These are phyloP conservation scores for Volvox reticuliferus DNA, from an alignment of 139 green algal genomes.

Conservation along the genomic window DNA sequence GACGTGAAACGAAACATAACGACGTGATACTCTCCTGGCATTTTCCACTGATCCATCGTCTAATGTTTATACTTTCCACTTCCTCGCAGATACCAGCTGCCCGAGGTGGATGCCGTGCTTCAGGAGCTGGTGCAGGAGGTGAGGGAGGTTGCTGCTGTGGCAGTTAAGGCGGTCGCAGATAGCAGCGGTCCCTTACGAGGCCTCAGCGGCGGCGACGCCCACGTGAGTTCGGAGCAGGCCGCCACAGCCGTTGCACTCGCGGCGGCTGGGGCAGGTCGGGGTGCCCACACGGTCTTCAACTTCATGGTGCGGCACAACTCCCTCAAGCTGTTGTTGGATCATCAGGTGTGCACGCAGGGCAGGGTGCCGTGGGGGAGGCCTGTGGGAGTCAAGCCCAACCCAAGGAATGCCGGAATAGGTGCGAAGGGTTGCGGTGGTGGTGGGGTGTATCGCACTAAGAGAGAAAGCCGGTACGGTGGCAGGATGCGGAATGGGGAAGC, in stretches of 20 bases:
- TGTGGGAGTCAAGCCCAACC: too few relatives aligned
- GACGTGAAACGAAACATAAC: too few relatives aligned
- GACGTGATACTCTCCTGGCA: background rate
- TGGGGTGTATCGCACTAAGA: too few relatives aligned
- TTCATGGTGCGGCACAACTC: background rate
- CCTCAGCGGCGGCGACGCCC: background rate
- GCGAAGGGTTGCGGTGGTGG: too few relatives aligned
- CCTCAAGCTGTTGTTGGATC: background rate
- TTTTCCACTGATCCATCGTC: background rate
- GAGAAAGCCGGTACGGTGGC: background rate
- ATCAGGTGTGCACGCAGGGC: background rate
- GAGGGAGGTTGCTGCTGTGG: background rate
- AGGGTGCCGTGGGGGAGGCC: background rate
- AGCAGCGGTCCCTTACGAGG: too few relatives aligned
- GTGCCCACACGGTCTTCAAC: background rate
- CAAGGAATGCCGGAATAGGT: too few relatives aligned
- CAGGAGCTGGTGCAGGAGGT: background rate
- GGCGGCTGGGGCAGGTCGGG: background rate
- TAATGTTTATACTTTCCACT: background rate
- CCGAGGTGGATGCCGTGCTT: slow-evolving; percentile 7
- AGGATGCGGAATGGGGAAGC: background rate
- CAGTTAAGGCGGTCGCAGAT: background rate
- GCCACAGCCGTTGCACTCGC: background rate
- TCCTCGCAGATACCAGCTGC: slow-evolving; percentile 8
- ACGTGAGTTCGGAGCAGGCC: background rate